These are phyloP conservation scores for Claviceps monticola DNA, from an alignment of 2,329 filamentous ascomycete genomes.

Conservation along the genomic window DNA sequence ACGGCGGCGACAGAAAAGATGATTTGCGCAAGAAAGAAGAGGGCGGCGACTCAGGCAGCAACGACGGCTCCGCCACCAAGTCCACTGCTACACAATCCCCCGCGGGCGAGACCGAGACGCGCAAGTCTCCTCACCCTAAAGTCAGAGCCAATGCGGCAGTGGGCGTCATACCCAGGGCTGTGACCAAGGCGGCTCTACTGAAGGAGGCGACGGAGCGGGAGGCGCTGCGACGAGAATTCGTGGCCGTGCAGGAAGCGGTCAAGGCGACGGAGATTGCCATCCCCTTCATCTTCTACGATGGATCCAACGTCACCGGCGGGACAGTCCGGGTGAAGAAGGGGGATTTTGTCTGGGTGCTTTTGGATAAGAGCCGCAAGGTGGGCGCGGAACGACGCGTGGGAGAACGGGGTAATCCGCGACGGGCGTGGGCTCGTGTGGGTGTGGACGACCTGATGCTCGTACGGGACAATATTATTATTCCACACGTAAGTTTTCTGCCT, in stretches of 20 bases:
- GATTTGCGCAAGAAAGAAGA: constrained; percentile 52
- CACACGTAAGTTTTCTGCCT: constrained; percentile 54
- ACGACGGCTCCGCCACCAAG: neutral
- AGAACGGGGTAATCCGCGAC: constrained; percentile 48
- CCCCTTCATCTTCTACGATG: constrained; percentile 95
- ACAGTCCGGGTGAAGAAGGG: constrained; percentile 82
- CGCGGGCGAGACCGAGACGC: constrained; percentile 6
- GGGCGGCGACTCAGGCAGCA: constrained; percentile 23
- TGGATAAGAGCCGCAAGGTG: constrained; percentile 83
- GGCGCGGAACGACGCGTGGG: constrained; percentile 71
- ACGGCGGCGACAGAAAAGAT: constrained; percentile 19
- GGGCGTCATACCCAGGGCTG: constrained; percentile 50
- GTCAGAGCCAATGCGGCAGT: constrained; percentile 50
- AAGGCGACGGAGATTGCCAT: constrained; percentile 82
- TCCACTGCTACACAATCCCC: constrained; percentile 3
- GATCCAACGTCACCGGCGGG: constrained; percentile 76
- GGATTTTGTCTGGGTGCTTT: constrained; percentile 81
- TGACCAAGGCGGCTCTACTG: constrained; percentile 59
- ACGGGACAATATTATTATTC: constrained; percentile 78
- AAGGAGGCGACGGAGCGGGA: constrained; percentile 70
- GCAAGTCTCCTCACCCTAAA: constrained; percentile 19
- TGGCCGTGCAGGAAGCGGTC: constrained; percentile 69
- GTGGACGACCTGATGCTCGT: constrained; percentile 95
- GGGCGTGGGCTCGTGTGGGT: constrained; percentile 84
- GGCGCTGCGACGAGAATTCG: constrained; percentile 67